Evolutionary conservation across 352 stramenopile species (phyloP).

Genomic region (Phytophthora pini): DNA sequence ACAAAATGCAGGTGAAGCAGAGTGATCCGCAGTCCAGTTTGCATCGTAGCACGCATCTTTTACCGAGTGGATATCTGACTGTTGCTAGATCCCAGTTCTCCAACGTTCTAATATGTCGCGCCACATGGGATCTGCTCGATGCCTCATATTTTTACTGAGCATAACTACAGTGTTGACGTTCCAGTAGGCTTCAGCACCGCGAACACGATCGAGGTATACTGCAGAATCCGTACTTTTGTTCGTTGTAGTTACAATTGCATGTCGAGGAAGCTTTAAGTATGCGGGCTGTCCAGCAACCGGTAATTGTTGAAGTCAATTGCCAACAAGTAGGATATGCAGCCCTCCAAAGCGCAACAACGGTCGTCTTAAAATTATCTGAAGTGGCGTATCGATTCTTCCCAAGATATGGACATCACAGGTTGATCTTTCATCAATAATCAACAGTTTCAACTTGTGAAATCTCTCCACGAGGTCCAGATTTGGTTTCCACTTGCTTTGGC

Average conservation of each 20-base stretch:
- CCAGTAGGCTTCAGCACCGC: not conserved
- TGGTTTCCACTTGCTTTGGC: not conserved
- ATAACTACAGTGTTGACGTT: slow-evolving; percentile 4
- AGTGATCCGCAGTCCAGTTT: slow-evolving; percentile 1
- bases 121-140: not conserved
- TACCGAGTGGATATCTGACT: slow-evolving; percentile 3
- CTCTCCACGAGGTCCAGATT: not conserved
- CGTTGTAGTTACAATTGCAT: not conserved
- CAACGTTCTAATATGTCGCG: slow-evolving; percentile 3
- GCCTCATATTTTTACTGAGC: slow-evolving; percentile 3
- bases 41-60: not conserved
- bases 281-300: slow-evolving; percentile 3
- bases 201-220: slow-evolving; percentile 4
- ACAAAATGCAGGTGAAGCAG: not conserved
- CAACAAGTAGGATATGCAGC: slow-evolving; percentile 5
- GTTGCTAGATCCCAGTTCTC: not conserved
- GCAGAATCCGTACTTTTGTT: not conserved
- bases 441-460: slow-evolving; percentile 2
- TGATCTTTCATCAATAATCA: slow-evolving; percentile 5
- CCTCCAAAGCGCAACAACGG: slow-evolving; percentile 1
- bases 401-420: slow-evolving; percentile 1
- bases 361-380: not conserved
- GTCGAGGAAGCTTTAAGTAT: not conserved
- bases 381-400: not conserved
- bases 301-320: slow-evolving; percentile 7